phyloP scores from a whole-genome alignment of 805 yeast species.

The Kockiozyma suomiensis region DNA sequence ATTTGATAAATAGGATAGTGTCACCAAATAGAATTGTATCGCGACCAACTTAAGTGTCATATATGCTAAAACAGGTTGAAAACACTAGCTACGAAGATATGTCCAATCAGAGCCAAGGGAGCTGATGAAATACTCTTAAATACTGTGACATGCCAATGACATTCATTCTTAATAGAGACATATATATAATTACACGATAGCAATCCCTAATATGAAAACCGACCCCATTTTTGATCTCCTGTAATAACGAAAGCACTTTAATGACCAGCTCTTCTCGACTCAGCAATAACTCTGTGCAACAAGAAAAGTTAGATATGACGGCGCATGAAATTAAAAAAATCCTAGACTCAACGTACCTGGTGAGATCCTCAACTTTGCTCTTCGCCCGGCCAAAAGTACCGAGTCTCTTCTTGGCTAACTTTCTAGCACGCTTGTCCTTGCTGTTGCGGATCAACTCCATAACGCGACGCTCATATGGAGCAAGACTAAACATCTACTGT shows the following conservation, averaged over 20 bases:
- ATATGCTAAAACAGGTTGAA: too few species aligned
- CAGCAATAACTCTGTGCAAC: slow-evolving; percentile 27
- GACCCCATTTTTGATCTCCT: slow-evolving; percentile 4
- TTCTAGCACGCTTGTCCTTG: slow-evolving; percentile 99
- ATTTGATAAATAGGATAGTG: too few species aligned
- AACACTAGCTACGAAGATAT: too few species aligned
- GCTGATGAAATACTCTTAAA: background rate
- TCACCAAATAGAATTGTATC: too few species aligned
- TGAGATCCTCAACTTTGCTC: slow-evolving; percentile 99
- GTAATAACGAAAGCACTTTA: slow-evolving; percentile 8
- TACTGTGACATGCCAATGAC: background rate
- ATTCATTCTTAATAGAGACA: background rate
- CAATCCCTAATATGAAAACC: slow-evolving; percentile 11
- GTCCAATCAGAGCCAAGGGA: background rate
- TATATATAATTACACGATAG: slow-evolving; percentile 15
- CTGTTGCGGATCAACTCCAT: slow-evolving; percentile 99
- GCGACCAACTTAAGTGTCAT: too few species aligned
- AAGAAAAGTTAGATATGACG: too few species aligned
- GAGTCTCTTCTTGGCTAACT: slow-evolving; percentile 98
- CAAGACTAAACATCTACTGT: slow-evolving; percentile 51
- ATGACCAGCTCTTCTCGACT: slow-evolving; percentile 32
- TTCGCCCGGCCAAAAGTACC: slow-evolving; percentile 99
- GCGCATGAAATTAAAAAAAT: too few species aligned
- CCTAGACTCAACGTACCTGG: slow-evolving; percentile 46
- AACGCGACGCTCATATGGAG: slow-evolving; percentile 99